Evolutionary conservation across 495 filamentous ascomycete genomes (phyloP).

Genomic region (Copromyces sp.): DNA sequence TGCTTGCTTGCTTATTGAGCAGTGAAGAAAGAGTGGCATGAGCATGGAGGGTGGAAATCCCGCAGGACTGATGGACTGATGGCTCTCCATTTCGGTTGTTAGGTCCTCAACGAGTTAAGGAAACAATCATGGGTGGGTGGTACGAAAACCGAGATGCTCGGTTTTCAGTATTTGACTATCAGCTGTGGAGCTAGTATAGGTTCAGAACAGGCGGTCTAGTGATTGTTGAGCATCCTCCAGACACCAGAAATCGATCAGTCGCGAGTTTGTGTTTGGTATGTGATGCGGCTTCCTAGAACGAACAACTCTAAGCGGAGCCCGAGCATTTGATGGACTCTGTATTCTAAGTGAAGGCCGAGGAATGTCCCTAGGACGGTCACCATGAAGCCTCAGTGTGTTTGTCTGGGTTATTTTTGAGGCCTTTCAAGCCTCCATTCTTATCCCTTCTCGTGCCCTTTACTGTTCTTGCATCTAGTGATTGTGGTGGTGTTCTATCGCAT

Average conservation of each 20-base stretch:
- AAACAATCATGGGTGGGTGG: not conserved
- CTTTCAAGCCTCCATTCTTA: not conserved
- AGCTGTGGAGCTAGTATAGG: not conserved
- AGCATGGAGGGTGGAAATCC: not conserved
- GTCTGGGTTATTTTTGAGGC: not conserved
- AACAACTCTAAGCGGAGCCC: not conserved
- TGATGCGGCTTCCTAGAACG: not conserved
- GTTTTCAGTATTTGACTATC: not conserved
- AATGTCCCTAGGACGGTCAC: not conserved
- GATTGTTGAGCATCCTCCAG: not conserved
- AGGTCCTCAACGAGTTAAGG: not conserved
- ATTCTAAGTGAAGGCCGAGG: not conserved
- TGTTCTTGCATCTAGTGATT: not conserved
- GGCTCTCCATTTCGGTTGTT: not conserved
- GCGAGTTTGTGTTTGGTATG: not conserved
- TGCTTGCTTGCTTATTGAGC: not conserved
- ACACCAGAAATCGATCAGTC: not conserved
- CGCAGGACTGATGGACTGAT: not conserved
- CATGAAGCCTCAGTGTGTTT: not conserved
- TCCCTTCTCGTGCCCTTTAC: not conserved
- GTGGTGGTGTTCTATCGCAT: not conserved
- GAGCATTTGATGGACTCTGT: not conserved
- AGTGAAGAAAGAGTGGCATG: not conserved
- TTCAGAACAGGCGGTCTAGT: not conserved
- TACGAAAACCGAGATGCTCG: not conserved